A percentile compares a stretch with the other conserved stretches of the same genome.
phyloP scores from a whole-genome alignment of 768 basidiomycete species.

The Russula abietina region DNA sequence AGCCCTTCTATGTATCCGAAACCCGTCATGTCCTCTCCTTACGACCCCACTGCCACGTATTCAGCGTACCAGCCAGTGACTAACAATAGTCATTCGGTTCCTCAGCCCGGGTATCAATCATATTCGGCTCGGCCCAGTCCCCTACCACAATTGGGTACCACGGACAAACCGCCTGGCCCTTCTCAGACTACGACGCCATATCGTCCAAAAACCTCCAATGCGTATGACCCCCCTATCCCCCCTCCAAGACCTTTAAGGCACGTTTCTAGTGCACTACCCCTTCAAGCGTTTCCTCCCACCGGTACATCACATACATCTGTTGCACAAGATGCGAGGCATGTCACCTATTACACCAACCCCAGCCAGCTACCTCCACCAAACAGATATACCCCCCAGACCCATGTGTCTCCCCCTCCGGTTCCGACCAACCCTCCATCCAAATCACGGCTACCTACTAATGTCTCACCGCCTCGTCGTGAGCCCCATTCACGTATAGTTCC shows the following conservation, averaged over 20 bases:
- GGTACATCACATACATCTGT: slow-evolving; percentile 3
- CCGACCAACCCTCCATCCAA: background rate
- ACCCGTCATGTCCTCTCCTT: slow-evolving; percentile 11
- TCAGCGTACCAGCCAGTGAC: slow-evolving; percentile 29
- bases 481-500: slow-evolving; percentile 7
- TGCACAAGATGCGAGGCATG: slow-evolving; percentile 5
- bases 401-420: background rate
- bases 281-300: slow-evolving; percentile 14
- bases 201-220: slow-evolving; percentile 29
- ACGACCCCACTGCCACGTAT: slow-evolving; percentile 25
- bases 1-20: slow-evolving; percentile 10
- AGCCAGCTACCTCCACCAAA: background rate
- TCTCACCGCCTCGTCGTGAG: slow-evolving; percentile 12
- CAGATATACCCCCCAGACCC: background rate
- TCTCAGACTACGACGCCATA: slow-evolving; percentile 20
- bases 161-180: slow-evolving; percentile 1
- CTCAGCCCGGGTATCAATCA: slow-evolving; percentile 22
- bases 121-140: slow-evolving; percentile 23
- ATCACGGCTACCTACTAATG: background rate
- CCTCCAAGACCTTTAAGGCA: slow-evolving; percentile 21
- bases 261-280: slow-evolving; percentile 2
- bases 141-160: slow-evolving; percentile 2
- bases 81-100: slow-evolving; percentile 20
- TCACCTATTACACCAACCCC: slow-evolving; percentile 4
- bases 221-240: slow-evolving; percentile 33